A percentile compares a stretch with the other conserved stretches of the same genome.
These are phyloP conservation scores for Closterium sp. DNA, from an alignment of 139 green algal species.

Conservation along the genomic window DNA sequence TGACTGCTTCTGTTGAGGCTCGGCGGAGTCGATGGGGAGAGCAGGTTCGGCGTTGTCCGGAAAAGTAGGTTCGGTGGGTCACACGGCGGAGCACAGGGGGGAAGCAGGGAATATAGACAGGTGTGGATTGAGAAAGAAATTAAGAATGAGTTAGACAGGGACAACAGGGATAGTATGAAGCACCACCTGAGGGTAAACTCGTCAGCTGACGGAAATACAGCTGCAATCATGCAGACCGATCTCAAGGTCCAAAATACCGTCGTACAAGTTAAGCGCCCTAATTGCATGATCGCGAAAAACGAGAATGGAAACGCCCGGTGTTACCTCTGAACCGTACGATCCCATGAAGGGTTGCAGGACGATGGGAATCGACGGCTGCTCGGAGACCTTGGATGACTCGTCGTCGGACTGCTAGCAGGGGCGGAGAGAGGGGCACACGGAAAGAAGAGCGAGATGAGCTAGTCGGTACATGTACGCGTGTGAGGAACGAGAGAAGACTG, in stretches of 20 bases:
- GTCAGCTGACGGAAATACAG: too few species aligned
- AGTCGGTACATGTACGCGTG: too few species aligned
- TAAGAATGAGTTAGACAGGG: too few species aligned
- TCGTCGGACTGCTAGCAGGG: background rate
- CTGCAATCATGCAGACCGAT: too few species aligned
- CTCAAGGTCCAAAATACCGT: too few species aligned
- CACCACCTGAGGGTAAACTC: too few species aligned
- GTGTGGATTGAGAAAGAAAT: background rate
- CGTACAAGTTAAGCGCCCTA: too few species aligned
- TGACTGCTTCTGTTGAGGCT: background rate
- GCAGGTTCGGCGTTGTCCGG: background rate
- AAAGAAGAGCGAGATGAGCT: background rate
- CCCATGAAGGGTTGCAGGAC: background rate
- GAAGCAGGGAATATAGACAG: background rate
- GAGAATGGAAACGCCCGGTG: too few species aligned
- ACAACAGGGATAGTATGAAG: too few species aligned
- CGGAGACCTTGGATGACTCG: background rate
- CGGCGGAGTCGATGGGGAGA: background rate
- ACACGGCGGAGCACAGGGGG: too few species aligned
- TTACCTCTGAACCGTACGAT: background rate
- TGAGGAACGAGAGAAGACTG: too few species aligned
- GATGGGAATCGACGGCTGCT: background rate
- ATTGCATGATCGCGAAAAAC: too few species aligned
- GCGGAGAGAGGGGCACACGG: background rate
- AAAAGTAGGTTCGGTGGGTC: background rate